Evolutionary conservation across 345 rosid genomes (phyloP).

Genomic region (Jatropha curcas): DNA sequence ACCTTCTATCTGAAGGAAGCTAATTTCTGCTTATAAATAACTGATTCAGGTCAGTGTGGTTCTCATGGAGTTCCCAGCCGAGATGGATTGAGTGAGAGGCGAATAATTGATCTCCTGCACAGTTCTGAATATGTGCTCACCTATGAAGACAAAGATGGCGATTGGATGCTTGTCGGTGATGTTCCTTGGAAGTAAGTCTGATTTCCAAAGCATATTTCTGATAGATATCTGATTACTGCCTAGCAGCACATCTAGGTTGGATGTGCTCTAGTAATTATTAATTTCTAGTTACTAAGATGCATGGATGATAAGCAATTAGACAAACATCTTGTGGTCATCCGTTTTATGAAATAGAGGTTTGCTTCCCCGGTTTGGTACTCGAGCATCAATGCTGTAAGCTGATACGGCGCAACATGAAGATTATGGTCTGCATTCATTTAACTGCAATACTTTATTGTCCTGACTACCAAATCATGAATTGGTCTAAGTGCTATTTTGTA

Average conservation of each 20-base stretch:
- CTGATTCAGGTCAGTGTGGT: conserved; percentile 53
- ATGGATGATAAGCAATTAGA: not conserved
- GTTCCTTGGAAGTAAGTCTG: conserved; percentile 30
- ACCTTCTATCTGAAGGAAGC: not conserved
- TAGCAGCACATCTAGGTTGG: not conserved
- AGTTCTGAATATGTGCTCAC: conserved; percentile 39
- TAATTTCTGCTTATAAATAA: conserved; percentile 16
- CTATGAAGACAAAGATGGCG: conserved; percentile 31
- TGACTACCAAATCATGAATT: conserved; percentile 2
- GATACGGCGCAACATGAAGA: no score
- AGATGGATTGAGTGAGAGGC: conserved; percentile 54
- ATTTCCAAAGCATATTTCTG: not conserved
- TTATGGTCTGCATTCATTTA: not conserved
- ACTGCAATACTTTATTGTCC: not conserved
- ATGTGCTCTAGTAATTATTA: not conserved
- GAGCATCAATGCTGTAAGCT: no score
- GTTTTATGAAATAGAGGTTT: not conserved
- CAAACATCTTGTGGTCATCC: not conserved
- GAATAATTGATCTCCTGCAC: conserved; percentile 57
- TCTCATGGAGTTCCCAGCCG: conserved; percentile 49
- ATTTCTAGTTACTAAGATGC: not conserved
- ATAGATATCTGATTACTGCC: not conserved
- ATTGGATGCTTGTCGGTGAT: conserved; percentile 35
- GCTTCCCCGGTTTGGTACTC: no score
- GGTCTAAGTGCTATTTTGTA: no score